Conservation (phyloP, 129 eudicot genomes). For the Escallonia rubra region DNA sequence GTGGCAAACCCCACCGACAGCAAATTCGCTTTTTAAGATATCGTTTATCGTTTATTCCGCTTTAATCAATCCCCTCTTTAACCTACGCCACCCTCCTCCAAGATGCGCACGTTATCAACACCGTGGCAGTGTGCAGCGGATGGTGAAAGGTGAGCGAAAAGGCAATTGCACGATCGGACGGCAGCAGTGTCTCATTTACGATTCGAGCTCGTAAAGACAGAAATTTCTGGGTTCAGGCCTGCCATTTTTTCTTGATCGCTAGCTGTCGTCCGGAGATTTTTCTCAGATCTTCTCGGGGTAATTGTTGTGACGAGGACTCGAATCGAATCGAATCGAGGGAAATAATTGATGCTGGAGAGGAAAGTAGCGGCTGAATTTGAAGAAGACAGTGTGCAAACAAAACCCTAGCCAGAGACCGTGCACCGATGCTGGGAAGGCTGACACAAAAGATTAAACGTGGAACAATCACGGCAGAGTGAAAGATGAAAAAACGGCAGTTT, state of each 20-base stretch:
- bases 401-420: conserved; percentile 18
- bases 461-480: conserved; percentile 14
- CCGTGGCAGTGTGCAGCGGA: too few relatives aligned
- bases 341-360: neutral
- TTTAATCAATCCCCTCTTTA: conserved; percentile 22
- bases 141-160: too few relatives aligned
- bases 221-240: neutral
- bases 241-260: conserved; percentile 4
- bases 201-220: conserved; percentile 4
- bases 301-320: neutral
- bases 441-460: conserved; percentile 21
- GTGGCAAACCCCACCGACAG: conserved; percentile 35
- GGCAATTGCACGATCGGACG: too few relatives aligned
- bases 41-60: neutral
- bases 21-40: conserved; percentile 12
- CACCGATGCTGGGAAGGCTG: conserved; percentile 18
- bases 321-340: neutral
- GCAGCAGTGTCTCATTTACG: too few relatives aligned
- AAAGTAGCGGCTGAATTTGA: neutral
- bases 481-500: conserved; percentile 22
- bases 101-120: neutral
- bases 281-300: conserved; percentile 12
- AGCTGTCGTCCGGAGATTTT: conserved; percentile 14
- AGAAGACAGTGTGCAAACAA: conserved; percentile 1
- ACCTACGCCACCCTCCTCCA: conserved; percentile 13